A percentile compares a stretch with the other conserved stretches of the same genome.
phyloP scores from a whole-genome alignment of 306 rosid species.

The Luffa aegyptiaca region DNA sequence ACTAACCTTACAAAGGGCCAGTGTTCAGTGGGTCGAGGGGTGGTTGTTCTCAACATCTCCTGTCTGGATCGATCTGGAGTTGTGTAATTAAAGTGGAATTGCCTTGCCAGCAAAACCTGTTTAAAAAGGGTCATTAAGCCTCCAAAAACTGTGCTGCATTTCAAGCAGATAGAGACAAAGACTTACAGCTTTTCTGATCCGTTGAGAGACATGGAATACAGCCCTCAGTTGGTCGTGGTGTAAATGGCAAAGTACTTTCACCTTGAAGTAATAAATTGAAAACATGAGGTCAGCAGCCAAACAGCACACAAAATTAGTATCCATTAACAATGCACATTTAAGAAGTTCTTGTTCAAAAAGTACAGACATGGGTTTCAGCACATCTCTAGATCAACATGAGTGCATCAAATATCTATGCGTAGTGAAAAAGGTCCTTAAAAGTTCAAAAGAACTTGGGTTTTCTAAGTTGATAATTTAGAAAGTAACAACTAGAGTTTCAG shows the following conservation, averaged over 20 bases:
- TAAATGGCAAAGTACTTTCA: constrained; percentile 69
- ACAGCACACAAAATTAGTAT: not conserved
- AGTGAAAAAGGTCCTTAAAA: not conserved
- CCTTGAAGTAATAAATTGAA: constrained; percentile 35
- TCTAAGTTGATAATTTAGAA: not conserved
- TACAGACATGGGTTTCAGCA: not conserved
- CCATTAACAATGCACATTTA: not conserved
- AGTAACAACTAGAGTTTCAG: not conserved
- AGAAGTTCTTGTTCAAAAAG: not conserved
- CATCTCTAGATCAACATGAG: not conserved
- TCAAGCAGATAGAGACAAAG: not conserved
- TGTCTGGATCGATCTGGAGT: constrained; percentile 88
- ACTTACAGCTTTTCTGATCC: constrained; percentile 81
- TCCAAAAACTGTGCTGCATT: not conserved
- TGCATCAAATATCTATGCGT: not conserved
- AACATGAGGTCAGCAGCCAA: constrained; percentile 15
- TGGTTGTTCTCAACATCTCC: constrained; percentile 57
- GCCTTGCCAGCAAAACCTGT: constrained; percentile 76
- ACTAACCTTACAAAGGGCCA: constrained; percentile 74
- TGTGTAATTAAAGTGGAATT: constrained; percentile 77
- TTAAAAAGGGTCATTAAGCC: not conserved
- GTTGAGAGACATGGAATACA: constrained; percentile 80
- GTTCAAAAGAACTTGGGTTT: not conserved
- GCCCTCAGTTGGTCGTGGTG: constrained; percentile 93
- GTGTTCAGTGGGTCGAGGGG: constrained; percentile 64